Evolutionary conservation across 2,329 filamentous ascomycete genomes (phyloP), one percentile per base, ranked within the genome.

Genomic region (Cercospora zeina): DNA sequence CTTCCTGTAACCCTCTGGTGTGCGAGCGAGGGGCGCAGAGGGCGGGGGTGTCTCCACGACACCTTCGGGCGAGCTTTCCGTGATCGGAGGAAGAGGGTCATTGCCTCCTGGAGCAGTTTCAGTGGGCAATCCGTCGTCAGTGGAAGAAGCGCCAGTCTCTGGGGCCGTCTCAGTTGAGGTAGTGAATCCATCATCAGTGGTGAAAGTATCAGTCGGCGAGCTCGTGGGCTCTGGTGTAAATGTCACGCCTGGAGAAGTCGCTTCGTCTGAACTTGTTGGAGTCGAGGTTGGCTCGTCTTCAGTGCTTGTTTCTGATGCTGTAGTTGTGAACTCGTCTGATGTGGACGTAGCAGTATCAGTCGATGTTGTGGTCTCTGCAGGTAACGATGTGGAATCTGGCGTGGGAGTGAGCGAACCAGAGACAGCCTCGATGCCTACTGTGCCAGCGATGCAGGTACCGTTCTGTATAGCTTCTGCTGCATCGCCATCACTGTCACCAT

Each of bases 401-500:
- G 30, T 36, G 10, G 55, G 55, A 27, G 45, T 53, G 3, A 50
- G 24, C 30, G 56, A 59, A 14, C 56, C 56, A n/a, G 45, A 51
- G 19, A 51, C 45, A 39, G 56, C 33, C 16, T 59, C 56, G 14
- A 59, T 53, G 16, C 56, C 42, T 14, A 59, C 31, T 11, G 16
- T 10, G 16, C 56, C 56, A 10, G 33, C 31, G 3, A 59, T 49
- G 33, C 56, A 59, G 34, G 56, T 59, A 21, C 56, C 56, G 31
- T 59, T 59, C 14, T 50, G 19, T 7, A 59, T 21, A 7, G 56
- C 56, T 39, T 36, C 42, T 11, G 56, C 56, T 10, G 56, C 56
- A 31, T 59, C 45, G 8, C 45, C 45, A 19, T 59, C 45, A 4
- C 33, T 13, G 33, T 31, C 39, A 7, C 30, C 19, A n/a, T 21